Percentiles rank a stretch among this genome's conserved stretches.
phyloP scores from a whole-genome alignment of 2,329 filamentous ascomycete genomes.

The Polytolypa hystricis region DNA sequence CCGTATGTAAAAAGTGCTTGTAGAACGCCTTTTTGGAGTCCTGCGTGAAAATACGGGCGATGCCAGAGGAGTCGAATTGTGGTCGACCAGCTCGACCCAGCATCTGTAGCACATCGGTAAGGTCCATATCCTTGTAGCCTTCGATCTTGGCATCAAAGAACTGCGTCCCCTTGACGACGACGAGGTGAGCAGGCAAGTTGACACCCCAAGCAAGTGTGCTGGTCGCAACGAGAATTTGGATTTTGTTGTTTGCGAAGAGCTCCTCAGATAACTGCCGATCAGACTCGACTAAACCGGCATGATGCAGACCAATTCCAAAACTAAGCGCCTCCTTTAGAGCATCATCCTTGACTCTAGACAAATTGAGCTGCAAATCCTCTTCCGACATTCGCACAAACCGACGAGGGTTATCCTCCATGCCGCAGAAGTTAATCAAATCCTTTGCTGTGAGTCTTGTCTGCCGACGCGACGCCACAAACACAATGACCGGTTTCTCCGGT shows the following conservation, averaged over 20 bases:
- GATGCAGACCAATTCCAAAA: slow-evolving; percentile 94
- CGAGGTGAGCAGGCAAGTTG: slow-evolving; percentile 89
- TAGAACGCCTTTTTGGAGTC: slow-evolving; percentile 98
- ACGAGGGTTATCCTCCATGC: slow-evolving; percentile 95
- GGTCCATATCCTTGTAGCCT: slow-evolving; percentile 96
- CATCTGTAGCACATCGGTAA: slow-evolving; percentile 98
- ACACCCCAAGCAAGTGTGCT: slow-evolving; percentile 97
- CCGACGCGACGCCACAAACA: slow-evolving; percentile 89
- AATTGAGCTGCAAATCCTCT: slow-evolving; percentile 78
- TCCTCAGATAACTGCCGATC: slow-evolving; percentile 88
- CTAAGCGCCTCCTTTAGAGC: slow-evolving; percentile 86
- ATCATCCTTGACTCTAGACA: slow-evolving; percentile 85
- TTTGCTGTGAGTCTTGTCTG: slow-evolving; percentile 93
- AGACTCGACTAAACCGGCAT: slow-evolving; percentile 90
- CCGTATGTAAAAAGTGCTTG: slow-evolving; percentile 96
- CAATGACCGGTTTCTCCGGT: slow-evolving; percentile 92
- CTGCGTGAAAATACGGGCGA: slow-evolving; percentile 94
- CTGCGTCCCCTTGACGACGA: slow-evolving; percentile 96
- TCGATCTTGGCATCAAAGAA: slow-evolving; percentile 97
- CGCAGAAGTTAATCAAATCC: slow-evolving; percentile 92
- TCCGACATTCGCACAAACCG: slow-evolving; percentile 91
- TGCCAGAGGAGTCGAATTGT: slow-evolving; percentile 91
- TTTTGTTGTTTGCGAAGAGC: slow-evolving; percentile 93
- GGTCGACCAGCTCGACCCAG: slow-evolving; percentile 87
- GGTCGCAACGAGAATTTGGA: slow-evolving; percentile 90